These are phyloP conservation scores for Emergomyces pasteurianus DNA, from an alignment of 2,329 filamentous ascomycete genomes.

Conservation along the genomic window DNA sequence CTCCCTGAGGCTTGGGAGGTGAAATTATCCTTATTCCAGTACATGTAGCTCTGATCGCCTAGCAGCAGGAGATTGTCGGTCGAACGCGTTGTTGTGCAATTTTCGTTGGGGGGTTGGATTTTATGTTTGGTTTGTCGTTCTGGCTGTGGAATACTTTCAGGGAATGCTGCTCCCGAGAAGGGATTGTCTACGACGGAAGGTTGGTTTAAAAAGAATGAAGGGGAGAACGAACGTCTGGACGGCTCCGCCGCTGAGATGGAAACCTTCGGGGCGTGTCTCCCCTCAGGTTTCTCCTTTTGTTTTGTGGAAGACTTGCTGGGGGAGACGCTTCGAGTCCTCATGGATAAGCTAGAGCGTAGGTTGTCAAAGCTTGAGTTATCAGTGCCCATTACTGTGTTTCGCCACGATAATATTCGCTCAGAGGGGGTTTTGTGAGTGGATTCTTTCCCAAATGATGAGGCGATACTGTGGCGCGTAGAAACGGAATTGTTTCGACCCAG, in stretches of 20 bases:
- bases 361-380: constrained; percentile 39
- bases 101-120: background rate
- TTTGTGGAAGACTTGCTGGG: constrained; percentile 32
- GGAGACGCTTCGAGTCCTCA: constrained; percentile 35
- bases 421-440: constrained; percentile 39
- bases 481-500: constrained; percentile 45
- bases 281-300: background rate
- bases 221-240: constrained; percentile 19
- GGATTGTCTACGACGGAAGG: background rate
- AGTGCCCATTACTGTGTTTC: constrained; percentile 53
- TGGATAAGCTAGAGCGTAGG: constrained; percentile 16
- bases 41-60: constrained; percentile 41
- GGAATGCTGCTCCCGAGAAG: constrained; percentile 6
- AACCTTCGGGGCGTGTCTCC: background rate
- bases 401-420: constrained; percentile 81
- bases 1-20: constrained; percentile 24
- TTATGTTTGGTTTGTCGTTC: background rate
- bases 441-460: constrained; percentile 35
- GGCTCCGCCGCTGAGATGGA: constrained; percentile 12
- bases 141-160: background rate
- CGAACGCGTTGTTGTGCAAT: background rate
- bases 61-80: constrained; percentile 37
- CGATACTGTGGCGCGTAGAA: constrained; percentile 41
- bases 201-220: background rate
- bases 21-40: constrained; percentile 39